A percentile compares a stretch with the other conserved stretches of the same genome.
Conservation (phyloP, 2,329 filamentous ascomycete species). For the Sporothrix protearum region DNA sequence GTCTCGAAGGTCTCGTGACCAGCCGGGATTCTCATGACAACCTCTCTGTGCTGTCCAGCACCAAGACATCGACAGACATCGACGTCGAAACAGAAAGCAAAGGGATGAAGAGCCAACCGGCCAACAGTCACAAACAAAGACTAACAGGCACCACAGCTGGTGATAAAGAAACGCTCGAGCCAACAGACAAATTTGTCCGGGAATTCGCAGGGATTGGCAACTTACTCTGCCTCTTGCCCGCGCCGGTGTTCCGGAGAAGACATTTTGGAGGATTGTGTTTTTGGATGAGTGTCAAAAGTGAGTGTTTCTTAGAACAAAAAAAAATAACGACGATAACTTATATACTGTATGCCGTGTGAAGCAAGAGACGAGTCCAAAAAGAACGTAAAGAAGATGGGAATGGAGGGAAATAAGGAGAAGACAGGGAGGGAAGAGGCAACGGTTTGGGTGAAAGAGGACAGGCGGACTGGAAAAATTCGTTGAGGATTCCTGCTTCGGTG, state of each 20-base stretch:
- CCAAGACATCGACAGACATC: not conserved
- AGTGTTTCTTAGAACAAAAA: too few relatives aligned
- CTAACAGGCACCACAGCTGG: not conserved
- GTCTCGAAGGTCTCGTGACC: not conserved
- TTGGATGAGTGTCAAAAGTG: not conserved
- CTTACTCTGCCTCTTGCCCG: slow-evolving; percentile 36
- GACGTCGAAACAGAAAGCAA: not conserved
- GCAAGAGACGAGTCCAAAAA: not conserved
- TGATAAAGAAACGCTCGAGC: not conserved
- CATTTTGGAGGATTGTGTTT: slow-evolving; percentile 20
- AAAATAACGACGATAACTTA: not conserved
- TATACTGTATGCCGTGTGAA: too few relatives aligned
- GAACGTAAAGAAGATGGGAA: not conserved
- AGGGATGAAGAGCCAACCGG: not conserved
- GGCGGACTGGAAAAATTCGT: slow-evolving; percentile 6
- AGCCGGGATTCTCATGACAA: not conserved
- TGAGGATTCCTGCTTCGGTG: not conserved
- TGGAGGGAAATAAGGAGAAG: not conserved
- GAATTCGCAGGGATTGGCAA: slow-evolving; percentile 17
- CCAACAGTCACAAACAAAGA: not conserved
- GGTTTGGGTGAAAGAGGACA: not conserved
- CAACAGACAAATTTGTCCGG: not conserved
- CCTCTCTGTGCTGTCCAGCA: not conserved
- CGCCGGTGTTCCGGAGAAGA: slow-evolving; percentile 30
- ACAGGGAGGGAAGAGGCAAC: not conserved